A percentile compares a stretch with the other conserved stretches of the same genome.
These are phyloP conservation scores for Termitomyces sp. DNA, from an alignment of 768 basidiomycete species.

Conservation along the genomic window DNA sequence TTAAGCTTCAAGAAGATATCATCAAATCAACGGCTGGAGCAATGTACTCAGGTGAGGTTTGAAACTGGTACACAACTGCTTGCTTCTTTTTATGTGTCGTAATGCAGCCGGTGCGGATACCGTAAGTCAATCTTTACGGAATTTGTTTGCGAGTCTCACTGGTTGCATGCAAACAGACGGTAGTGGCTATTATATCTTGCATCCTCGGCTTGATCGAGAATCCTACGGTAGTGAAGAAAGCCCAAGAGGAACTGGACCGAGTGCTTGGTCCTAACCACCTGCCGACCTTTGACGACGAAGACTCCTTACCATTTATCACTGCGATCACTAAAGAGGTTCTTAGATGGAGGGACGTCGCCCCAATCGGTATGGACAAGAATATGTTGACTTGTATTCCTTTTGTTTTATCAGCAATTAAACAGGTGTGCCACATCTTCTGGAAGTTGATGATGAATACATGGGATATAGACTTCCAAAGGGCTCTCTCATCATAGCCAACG, in stretches of 20 bases:
- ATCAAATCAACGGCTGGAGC: constrained; percentile 20
- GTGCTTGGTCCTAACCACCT: constrained; percentile 23
- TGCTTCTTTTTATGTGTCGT: too few relatives aligned
- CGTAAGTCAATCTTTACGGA: constrained; percentile 6
- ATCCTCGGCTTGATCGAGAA: constrained; percentile 26
- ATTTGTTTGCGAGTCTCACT: neutral
- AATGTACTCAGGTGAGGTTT: constrained; percentile 19
- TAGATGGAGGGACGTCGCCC: constrained; percentile 20
- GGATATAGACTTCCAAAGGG: constrained; percentile 31
- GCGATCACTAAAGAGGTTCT: constrained; percentile 28
- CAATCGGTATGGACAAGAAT: constrained; percentile 15
- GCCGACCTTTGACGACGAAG: constrained; percentile 24
- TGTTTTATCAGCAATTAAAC: neutral
- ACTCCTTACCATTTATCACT: constrained; percentile 24
- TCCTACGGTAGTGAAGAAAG: constrained; percentile 21
- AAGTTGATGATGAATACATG: constrained; percentile 27
- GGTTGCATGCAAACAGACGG: constrained; percentile 16
- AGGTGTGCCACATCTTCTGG: constrained; percentile 26
- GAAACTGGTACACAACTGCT: too few relatives aligned
- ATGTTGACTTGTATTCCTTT: neutral
- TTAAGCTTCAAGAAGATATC: constrained; percentile 13
- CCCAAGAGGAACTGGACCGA: neutral
- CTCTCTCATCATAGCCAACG: constrained; percentile 23
- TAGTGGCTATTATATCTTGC: constrained; percentile 17
- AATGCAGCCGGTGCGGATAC: constrained; percentile 23